Conservation (phyloP, 768 basidiomycete genomes). For the Basidioascus undulatus region DNA sequence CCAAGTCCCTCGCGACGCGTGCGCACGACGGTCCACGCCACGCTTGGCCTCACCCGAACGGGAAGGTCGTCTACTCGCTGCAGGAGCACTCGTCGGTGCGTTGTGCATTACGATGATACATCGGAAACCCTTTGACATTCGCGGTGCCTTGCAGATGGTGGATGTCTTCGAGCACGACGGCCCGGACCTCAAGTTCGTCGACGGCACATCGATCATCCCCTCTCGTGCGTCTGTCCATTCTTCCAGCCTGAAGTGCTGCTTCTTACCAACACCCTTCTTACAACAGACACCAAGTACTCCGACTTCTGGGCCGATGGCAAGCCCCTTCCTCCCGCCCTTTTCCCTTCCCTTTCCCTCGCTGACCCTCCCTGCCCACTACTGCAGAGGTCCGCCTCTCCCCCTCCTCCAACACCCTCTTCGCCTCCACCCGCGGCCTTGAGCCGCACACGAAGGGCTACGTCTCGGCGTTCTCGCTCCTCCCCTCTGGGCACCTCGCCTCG, state of each 20-base stretch:
- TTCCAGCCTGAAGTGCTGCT: too few relatives aligned
- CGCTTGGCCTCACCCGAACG: conserved; percentile 14
- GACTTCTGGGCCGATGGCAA: conserved; percentile 11
- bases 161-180: conserved; percentile 1
- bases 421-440: conserved; percentile 12
- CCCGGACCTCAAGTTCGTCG: not conserved
- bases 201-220: conserved; percentile 2
- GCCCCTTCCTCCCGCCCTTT: not conserved
- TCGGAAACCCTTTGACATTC: too few relatives aligned
- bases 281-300: not conserved
- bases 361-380: not conserved
- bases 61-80: conserved; percentile 12
- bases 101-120: too few relatives aligned
- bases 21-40: conserved; percentile 13
- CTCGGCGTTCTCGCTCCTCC: conserved; percentile 7
- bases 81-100: conserved; percentile 14
- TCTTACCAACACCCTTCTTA: too few relatives aligned
- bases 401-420: conserved; percentile 8
- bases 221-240: too few relatives aligned
- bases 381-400: conserved; percentile 10
- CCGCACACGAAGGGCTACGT: conserved; percentile 11
- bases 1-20: conserved; percentile 10
- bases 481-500: conserved; percentile 3
- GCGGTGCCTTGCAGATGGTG: conserved; percentile 1
- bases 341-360: not conserved